Conservation (phyloP, 352 stramenopile genomes). For the Phytophthora boehmeriae region DNA sequence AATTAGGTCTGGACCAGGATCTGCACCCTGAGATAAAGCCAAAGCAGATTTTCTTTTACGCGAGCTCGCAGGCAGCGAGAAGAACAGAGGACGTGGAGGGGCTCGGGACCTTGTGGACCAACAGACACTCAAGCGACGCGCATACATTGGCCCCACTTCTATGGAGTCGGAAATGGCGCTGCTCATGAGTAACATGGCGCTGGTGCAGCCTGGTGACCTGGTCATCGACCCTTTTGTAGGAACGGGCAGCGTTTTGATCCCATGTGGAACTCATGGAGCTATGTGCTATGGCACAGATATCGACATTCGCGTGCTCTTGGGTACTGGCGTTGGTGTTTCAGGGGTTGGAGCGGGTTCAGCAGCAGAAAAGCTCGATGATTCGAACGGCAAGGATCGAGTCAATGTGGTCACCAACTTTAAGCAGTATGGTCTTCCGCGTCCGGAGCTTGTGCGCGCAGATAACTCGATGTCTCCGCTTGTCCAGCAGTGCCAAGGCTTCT, state of each 20-base stretch:
- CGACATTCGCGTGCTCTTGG: constrained; percentile 94
- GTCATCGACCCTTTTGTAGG: constrained; percentile 98
- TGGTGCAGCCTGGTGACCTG: constrained; percentile 71
- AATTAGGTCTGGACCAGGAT: constrained; percentile 67
- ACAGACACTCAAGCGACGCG: constrained; percentile 93
- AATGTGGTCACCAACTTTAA: constrained; percentile 91
- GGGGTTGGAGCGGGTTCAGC: constrained; percentile 35
- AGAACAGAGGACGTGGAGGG: constrained; percentile 72
- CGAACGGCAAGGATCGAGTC: constrained; percentile 39
- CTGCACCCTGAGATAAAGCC: constrained; percentile 37
- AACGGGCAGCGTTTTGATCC: constrained; percentile 97
- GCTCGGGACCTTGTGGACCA: constrained; percentile 84
- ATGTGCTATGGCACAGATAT: constrained; percentile 97
- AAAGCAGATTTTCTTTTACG: constrained; percentile 79
- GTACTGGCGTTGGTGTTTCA: constrained; percentile 78
- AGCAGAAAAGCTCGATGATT: constrained; percentile 5
- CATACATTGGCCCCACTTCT: constrained; percentile 97
- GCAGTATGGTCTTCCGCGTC: constrained; percentile 92
- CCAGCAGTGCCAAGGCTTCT: constrained; percentile 55
- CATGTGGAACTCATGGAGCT: constrained; percentile 91
- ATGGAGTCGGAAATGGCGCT: constrained; percentile 98
- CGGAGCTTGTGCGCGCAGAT: constrained; percentile 95
- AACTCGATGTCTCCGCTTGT: constrained; percentile 76
- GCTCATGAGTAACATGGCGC: constrained; percentile 93
- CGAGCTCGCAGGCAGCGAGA: constrained; percentile 71